phyloP scores from a whole-genome alignment of 2,329 filamentous ascomycete genomes.

The Cercospora zeae-maydis region DNA sequence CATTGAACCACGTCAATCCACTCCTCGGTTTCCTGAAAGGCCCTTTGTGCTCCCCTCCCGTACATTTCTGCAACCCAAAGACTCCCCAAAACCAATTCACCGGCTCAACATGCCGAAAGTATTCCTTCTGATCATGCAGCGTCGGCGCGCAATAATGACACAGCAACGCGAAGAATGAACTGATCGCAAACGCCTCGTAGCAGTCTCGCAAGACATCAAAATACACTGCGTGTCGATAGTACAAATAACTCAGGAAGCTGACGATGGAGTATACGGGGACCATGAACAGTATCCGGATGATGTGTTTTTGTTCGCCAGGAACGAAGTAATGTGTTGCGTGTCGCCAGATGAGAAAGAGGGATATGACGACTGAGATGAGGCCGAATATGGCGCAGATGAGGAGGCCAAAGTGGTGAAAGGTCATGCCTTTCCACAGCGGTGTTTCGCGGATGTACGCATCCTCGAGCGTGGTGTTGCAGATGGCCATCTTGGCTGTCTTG shows the following conservation, averaged over 20 bases:
- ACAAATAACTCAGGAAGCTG: conserved; percentile 68
- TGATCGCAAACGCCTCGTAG: conserved; percentile 85
- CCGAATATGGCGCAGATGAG: conserved; percentile 54
- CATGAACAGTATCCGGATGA: conserved; percentile 87
- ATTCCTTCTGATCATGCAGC: conserved; percentile 76
- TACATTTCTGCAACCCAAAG: conserved; percentile 66
- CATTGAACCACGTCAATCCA: conserved; percentile 86
- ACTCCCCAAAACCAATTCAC: conserved; percentile 74
- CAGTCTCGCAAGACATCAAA: conserved; percentile 77
- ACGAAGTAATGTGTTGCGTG: conserved; percentile 60
- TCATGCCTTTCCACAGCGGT: conserved; percentile 52
- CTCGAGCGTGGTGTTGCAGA: conserved; percentile 51
- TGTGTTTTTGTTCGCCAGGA: conserved; percentile 61
- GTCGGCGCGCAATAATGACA: conserved; percentile 77
- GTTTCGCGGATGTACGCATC: conserved; percentile 43
- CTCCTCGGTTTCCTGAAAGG: conserved; percentile 71
- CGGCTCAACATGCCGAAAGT: conserved; percentile 66
- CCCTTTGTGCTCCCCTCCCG: conserved; percentile 62
- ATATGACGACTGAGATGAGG: conserved; percentile 49
- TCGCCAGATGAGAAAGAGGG: conserved; percentile 53
- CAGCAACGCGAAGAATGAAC: conserved; percentile 78
- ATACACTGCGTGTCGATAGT: conserved; percentile 75
- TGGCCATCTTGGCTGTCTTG: conserved; percentile 18
- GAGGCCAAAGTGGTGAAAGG: conserved; percentile 56
- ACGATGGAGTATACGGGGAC: conserved; percentile 75